Base-by-base conservation (phyloP, 116 monocot species). In the Posidonia oceanica region DNA sequence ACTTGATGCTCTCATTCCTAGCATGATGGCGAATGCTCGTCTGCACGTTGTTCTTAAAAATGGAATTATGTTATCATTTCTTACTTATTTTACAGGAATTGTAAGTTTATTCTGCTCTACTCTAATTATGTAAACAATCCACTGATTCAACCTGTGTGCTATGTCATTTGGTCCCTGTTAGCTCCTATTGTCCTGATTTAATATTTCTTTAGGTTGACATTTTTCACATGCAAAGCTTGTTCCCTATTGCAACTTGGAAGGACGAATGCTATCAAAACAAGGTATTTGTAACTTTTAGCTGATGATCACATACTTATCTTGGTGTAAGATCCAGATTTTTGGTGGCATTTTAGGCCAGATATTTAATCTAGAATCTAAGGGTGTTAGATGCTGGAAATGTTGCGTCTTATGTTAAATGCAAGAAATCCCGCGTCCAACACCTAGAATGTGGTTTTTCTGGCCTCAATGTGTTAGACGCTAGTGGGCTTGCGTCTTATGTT, bases 1-100 rank as follows among this genome's bases (percentile, higher is more conserved):
- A 41, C 85, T 97, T 75, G 97, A 97, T 68, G 81, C 83, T 75
- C 75, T 97, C 66, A 70, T 87, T 72, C 97, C 97, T 79, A 92
- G 97, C 23, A 92, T 91, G 89, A 78, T 97, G 92, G 89, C 92
- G 48, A 87, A 82, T 89, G 87, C 89, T 57, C 81, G 81, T 48
- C 80, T 97, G 2, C 83, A 81, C 72, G 81, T 85, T 60, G 69
- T 65, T 42, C 79, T 97, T 64, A 85, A 97, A 75, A 97, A 97
- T 89, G 92, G 97, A 38, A 63, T 97, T 71, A 87, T 89, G 85
- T 68, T 97, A 39, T 87, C 92, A 21, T 97, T 97, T 66, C 85
- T 97, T 60, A 89, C 89, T 75, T 91, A 92, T 75, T 97, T 97
- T 78, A 89, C 89, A 39, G 97, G 92, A 82, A 92, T 92, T 16